A percentile compares a stretch with the other conserved stretches of the same genome.
phyloP scores from a whole-genome alignment of 441 rosid genomes.

The Adansonia grandidieri region DNA sequence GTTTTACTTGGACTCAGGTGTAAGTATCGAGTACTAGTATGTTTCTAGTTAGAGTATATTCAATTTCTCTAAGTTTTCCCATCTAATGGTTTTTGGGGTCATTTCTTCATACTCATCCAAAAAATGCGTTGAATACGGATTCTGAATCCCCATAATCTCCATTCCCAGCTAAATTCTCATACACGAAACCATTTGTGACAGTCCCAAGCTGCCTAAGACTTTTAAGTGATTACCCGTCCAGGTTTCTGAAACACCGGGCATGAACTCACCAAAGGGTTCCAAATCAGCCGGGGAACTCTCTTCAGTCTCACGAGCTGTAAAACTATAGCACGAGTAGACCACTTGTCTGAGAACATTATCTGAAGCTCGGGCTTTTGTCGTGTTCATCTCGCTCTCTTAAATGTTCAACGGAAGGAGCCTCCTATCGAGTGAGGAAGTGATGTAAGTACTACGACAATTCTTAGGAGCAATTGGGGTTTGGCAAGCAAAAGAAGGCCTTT shows the following conservation, averaged over 20 bases:
- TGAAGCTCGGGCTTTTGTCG: constrained; percentile 38
- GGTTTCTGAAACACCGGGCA: constrained; percentile 29
- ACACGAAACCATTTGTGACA: constrained; percentile 53
- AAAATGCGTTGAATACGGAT: too few relatives aligned
- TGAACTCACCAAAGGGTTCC: constrained; percentile 21
- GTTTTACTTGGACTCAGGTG: too few relatives aligned
- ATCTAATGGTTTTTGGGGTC: background rate
- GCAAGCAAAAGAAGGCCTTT: constrained; percentile 34
- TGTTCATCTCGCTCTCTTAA: constrained; percentile 45
- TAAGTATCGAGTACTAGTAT: too few relatives aligned
- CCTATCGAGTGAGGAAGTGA: constrained; percentile 38
- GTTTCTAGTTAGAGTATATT: too few relatives aligned
- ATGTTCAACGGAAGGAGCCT: constrained; percentile 36
- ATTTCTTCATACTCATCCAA: too few relatives aligned
- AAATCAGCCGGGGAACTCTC: constrained; percentile 15
- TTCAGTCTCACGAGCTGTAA: background rate
- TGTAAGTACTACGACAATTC: constrained; percentile 2
- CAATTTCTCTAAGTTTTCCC: constrained; percentile 23
- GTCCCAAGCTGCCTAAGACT: constrained; percentile 45
- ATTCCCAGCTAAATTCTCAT: constrained; percentile 47
- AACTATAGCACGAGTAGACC: constrained; percentile 20
- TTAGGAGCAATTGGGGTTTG: constrained; percentile 34
- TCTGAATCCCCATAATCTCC: constrained; percentile 33
- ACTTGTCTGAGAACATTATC: constrained; percentile 33
- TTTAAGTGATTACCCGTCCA: constrained; percentile 42